Conservation (phyloP, 1,139 yeast species). For the Lodderomyces jiufengensis region DNA sequence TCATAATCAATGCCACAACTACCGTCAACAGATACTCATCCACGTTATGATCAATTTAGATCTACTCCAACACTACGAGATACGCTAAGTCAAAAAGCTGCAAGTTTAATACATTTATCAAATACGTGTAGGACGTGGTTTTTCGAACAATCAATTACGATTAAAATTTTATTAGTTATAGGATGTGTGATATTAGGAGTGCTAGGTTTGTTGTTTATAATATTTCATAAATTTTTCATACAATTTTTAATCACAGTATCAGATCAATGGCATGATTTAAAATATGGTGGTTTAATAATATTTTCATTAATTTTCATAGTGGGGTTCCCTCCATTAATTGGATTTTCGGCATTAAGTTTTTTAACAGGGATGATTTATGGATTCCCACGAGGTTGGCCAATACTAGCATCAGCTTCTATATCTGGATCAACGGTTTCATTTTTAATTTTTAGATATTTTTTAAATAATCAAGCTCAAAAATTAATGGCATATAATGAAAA, state of each 20-base stretch:
- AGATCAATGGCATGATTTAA: constrained; percentile 41
- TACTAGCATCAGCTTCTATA: constrained; percentile 66
- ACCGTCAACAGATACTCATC: no score
- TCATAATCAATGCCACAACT: no score
- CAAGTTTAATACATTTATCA: not conserved
- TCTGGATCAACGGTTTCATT: constrained; percentile 75
- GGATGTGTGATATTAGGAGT: constrained; percentile 16
- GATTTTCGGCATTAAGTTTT: constrained; percentile 69
- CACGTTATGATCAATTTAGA: no score
- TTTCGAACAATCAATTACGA: constrained; percentile 16
- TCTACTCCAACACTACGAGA: no score
- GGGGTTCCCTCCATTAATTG: constrained; percentile 84
- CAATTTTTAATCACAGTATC: constrained; percentile 43
- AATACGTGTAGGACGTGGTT: constrained; percentile 19
- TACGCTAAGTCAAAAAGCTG: not conserved
- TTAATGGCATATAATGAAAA: constrained; percentile 54
- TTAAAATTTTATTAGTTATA: constrained; percentile 14
- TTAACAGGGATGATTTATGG: constrained; percentile 85
- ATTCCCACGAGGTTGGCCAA: constrained; percentile 72
- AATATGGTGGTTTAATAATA: constrained; percentile 53
- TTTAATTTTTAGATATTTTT: constrained; percentile 57
- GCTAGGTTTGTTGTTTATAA: constrained; percentile 29
- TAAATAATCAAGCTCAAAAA: constrained; percentile 52
- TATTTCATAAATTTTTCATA: constrained; percentile 49
- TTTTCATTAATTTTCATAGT: constrained; percentile 42